Base-by-base conservation (phyloP, 2,329 filamentous ascomycete genomes). In the Geosmithia flava region DNA sequence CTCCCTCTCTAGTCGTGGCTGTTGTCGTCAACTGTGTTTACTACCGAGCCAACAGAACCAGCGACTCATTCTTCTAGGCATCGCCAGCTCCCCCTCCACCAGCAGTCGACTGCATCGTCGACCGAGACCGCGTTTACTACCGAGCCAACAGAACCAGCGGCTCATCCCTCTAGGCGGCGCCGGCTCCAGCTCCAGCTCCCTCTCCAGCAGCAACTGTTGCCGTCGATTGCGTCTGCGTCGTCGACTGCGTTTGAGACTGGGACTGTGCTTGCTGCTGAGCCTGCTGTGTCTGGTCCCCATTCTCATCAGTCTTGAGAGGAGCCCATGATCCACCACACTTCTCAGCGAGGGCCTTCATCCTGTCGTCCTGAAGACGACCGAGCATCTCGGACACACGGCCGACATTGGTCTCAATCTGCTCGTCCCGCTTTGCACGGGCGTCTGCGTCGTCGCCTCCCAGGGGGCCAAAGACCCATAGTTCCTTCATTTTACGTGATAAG, bases 401-500 rank as follows among this genome's bases (percentile, higher is more conserved):
- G 20, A 68, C 65, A 50, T 70, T 59, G 20, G 52, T 54, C 46
- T 68, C 61, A 7, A 68, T 58, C 49, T 56, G 57, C 45, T 62
- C 62, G 44, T 68, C 64, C 40, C 16, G 19, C 50, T 63, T 64
- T 10, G 59, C 60, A 47, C 58, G 59, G 41, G 59, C 58, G 42
- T 60, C 59, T 19, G 58, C 57, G 49, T 69, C 64, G 39, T 62
- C 61, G 48, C 64, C 55, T 49, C 67, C 63, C 27, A 72, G 62
- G 45, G 69, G 58, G 0, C 69, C 63, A 49, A 69, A 66, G 47
- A 72, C 56, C 70, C 70, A 67, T 46, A 71, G 61, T 57, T 74
- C 62, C 53, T 73, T 70, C 58, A 72, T 61, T 45, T 64, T 62
- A 47, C 68, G 67, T 20, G 65, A 68, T 3, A 71, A 60, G 4